Percentiles rank a stretch among this genome's conserved stretches.
Conservation (phyloP, 371 early-diverging fungal genomes). For the Mucor velutinosus region DNA sequence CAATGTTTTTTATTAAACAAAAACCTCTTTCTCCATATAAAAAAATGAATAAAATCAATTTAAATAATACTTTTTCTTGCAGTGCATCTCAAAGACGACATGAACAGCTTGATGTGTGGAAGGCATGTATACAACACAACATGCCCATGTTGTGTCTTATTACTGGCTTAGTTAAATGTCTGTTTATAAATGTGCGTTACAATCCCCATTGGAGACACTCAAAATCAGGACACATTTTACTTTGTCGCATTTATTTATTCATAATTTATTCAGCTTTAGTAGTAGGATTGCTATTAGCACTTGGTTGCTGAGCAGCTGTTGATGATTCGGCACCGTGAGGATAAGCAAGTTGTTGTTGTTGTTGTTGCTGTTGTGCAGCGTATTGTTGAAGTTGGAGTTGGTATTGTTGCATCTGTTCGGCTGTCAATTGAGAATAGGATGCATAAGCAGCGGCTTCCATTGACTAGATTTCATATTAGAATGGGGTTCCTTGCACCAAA, state of each 20-base stretch:
- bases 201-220: too few relatives aligned
- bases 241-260: not conserved
- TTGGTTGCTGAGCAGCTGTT: constrained; percentile 7
- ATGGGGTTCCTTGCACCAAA: not conserved
- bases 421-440: constrained; percentile 13
- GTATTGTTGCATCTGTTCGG: constrained; percentile 26
- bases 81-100: too few relatives aligned
- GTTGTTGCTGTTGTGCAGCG: constrained; percentile 24
- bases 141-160: too few relatives aligned
- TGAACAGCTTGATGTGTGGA: too few relatives aligned
- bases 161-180: too few relatives aligned
- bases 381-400: constrained; percentile 27
- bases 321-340: constrained; percentile 7
- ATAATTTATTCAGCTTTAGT: constrained; percentile 8
- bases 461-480: not conserved
- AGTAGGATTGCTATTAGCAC: not conserved
- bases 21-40: constrained; percentile 9
- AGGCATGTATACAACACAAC: too few relatives aligned
- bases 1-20: not conserved
- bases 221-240: too few relatives aligned
- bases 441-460: constrained; percentile 6
- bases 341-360: constrained; percentile 13
- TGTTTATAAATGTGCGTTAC: too few relatives aligned
- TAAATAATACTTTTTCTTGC: not conserved
- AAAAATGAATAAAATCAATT: constrained; percentile 12